Evolutionary conservation across 2,329 filamentous ascomycete species (phyloP), one percentile per base, ranked within the genome.

Genomic region (Hymenoscyphus salicellus): DNA sequence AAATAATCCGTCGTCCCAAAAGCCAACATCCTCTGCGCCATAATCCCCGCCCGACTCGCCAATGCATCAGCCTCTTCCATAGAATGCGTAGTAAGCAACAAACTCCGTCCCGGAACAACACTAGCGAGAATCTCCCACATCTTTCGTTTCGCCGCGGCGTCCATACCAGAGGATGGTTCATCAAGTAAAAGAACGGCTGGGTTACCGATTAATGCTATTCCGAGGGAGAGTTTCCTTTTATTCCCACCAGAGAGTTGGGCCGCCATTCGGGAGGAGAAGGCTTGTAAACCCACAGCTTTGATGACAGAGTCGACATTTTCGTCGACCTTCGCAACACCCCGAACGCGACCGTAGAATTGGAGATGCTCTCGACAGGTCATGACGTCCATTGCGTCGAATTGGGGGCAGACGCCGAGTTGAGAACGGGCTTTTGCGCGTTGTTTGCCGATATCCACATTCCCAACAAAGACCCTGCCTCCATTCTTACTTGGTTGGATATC

Each of bases 1-100:
- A 97, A 81, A 64, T 88, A 80, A 38, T 92, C 87, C 0, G 88
- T 89, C 0, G 88, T 90, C 3, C 93, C 93, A 8, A 95, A 82
- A 0, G 93, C 93, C 26, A 97, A 82, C 92, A 97, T 96, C 36
- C 88, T 84, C 70, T 86, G 85, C 8, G 93, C 91, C 78, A 98
- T 87, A 70, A 98, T 97, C 14, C 92, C 94, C 0, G 90, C 92
- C 1, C 92, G 84, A 33, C 87, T 87, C 0, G 93, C 93, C 2
- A 98, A 82, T 0, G 93, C 93, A 73, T 96, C 92, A 0, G 93
- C 94, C 78, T 97, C 94, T 76, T 97, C 93, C 93, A 97, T 97
- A 58, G 87, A 91, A 76, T 98, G 94, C 0, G 94, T 97, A 0
- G 94, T 97, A 20, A 98, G 83, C 1, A 98, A 82, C 17, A 97